phyloP scores from a whole-genome alignment of 352 stramenopile species.

The Hyaloperonospora arabidopsidis region DNA sequence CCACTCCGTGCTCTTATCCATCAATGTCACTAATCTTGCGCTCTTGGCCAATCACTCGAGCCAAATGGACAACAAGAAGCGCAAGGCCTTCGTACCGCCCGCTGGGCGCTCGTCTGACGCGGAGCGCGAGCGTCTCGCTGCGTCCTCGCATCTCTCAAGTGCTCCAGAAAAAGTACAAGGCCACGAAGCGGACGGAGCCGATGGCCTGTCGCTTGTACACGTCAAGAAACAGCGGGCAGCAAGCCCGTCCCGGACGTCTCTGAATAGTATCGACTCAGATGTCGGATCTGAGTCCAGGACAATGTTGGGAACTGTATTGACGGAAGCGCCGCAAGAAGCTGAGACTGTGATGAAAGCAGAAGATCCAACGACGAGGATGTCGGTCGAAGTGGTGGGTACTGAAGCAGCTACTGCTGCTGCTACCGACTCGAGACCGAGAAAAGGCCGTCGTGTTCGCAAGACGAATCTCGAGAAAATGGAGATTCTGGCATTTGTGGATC shows the following conservation, averaged over 20 bases:
- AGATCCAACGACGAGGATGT: constrained; percentile 6
- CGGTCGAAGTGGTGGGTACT: constrained; percentile 10
- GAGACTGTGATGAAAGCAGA: too few species aligned
- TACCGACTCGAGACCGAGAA: constrained; percentile 18
- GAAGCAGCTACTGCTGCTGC: constrained; percentile 1
- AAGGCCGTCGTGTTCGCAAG: constrained; percentile 66
- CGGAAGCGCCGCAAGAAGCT: too few species aligned
- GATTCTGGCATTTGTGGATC: constrained; percentile 73
- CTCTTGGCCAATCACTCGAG: constrained; percentile 21
- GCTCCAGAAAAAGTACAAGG: too few species aligned
- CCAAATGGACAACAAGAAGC: constrained; percentile 7
- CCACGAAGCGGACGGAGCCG: too few species aligned
- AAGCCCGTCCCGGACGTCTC: too few species aligned
- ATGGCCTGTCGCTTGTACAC: too few species aligned
- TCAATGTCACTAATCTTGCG: constrained; percentile 40
- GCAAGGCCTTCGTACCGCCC: constrained; percentile 7
- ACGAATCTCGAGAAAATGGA: constrained; percentile 79
- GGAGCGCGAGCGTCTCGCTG: constrained; percentile 1
- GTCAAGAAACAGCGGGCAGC: too few species aligned
- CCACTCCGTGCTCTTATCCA: constrained; percentile 16
- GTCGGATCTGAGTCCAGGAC: too few species aligned
- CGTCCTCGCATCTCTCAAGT: not conserved
- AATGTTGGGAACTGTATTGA: too few species aligned
- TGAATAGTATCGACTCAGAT: too few species aligned
- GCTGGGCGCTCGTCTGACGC: constrained; percentile 11